Evolutionary conservation across 495 filamentous ascomycete genomes (phyloP).

Genomic region (Xeromyces bisporus): DNA sequence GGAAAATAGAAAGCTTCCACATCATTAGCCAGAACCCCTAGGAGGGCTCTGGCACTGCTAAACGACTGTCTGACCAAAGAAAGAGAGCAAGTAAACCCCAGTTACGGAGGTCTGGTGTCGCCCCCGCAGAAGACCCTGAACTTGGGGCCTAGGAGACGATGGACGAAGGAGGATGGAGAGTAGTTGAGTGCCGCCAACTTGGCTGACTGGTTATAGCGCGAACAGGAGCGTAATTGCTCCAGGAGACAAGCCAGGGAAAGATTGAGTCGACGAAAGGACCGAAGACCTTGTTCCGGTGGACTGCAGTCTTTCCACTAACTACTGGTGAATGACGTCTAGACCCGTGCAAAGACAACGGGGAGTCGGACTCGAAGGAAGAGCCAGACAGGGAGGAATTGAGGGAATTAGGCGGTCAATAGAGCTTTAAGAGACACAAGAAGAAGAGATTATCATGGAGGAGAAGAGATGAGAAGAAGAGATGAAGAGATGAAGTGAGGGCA

Average conservation of each 20-base stretch:
- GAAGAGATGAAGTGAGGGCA: no score
- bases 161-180: conserved; percentile 61
- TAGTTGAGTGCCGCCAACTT: conserved; percentile 93
- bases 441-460: no score
- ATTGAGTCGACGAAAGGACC: conserved; percentile 5
- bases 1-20: conserved; percentile 20
- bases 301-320: no score
- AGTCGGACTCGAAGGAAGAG: no score
- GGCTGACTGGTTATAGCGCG: conserved; percentile 36
- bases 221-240: conserved; percentile 22
- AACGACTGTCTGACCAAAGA: conserved; percentile 26
- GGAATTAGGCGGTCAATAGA: no score
- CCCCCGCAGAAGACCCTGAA: conserved; percentile 87
- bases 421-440: no score
- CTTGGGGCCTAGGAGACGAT: conserved; percentile 84
- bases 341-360: no score
- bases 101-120: conserved; percentile 96
- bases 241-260: conserved; percentile 10
- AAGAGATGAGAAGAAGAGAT: no score
- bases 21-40: conserved; percentile 32
- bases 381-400: no score
- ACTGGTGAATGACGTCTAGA: no score
- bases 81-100: conserved; percentile 28
- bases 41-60: conserved; percentile 31
- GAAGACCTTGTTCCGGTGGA: no score